A percentile compares a stretch with the other conserved stretches of the same genome.
These are phyloP conservation scores for Salvia sclarea DNA, from an alignment of 305 asterid genomes.

Conservation along the genomic window DNA sequence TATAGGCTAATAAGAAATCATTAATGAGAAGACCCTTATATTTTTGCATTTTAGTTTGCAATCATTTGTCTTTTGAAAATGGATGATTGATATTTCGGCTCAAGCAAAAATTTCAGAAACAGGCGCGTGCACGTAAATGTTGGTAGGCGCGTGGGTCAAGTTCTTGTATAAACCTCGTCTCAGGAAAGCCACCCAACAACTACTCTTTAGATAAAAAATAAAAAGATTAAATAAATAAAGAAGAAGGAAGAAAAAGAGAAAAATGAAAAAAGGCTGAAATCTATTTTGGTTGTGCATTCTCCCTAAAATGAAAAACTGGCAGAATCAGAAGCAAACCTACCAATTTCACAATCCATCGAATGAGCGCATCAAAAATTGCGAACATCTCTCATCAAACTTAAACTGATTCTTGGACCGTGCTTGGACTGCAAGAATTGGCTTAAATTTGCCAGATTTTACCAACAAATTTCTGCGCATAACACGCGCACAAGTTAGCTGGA, in stretches of 20 bases:
- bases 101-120: background rate
- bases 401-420: slow-evolving; percentile 38
- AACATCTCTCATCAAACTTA: slow-evolving; percentile 28
- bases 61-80: too few relatives aligned
- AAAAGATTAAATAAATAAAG: background rate
- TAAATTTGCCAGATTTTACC: slow-evolving; percentile 24
- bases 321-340: slow-evolving; percentile 30
- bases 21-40: too few relatives aligned
- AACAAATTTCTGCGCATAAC: slow-evolving; percentile 6
- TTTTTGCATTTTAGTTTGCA: too few relatives aligned
- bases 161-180: background rate
- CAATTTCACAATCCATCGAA: slow-evolving; percentile 27
- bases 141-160: background rate
- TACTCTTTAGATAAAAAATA: background rate
- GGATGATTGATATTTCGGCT: too few relatives aligned
- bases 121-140: slow-evolving; percentile 3
- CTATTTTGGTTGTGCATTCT: background rate
- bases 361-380: slow-evolving; percentile 22
- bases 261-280: background rate
- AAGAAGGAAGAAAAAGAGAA: background rate
- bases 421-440: slow-evolving; percentile 33
- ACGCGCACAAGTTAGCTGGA: slow-evolving; percentile 28
- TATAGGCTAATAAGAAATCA: too few relatives aligned
- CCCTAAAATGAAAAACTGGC: slow-evolving; percentile 28
- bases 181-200: background rate